Evolutionary conservation across 192 early-diverging fungal genomes (phyloP).

Genomic region (Dissophora globulifera): DNA sequence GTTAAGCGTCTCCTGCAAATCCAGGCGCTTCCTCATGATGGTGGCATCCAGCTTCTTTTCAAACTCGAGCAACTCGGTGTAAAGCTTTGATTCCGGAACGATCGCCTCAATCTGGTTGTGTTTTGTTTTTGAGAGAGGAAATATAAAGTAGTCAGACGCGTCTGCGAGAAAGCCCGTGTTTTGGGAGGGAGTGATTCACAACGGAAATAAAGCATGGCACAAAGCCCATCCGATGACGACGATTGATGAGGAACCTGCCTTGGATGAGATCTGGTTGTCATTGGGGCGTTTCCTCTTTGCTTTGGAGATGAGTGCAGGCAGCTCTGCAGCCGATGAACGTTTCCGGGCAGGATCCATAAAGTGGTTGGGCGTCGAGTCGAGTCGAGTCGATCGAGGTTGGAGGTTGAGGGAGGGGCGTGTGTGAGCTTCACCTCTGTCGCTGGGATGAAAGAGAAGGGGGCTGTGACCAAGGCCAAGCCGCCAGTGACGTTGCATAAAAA

Average conservation of each 20-base stretch:
- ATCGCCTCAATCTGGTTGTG: constrained; percentile 79
- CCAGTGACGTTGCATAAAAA: too few species aligned
- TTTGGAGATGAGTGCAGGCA: constrained; percentile 32
- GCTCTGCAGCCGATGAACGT: constrained; percentile 32
- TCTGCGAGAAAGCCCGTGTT: too few species aligned
- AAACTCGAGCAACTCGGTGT: constrained; percentile 85
- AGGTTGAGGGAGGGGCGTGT: too few species aligned
- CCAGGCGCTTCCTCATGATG: constrained; percentile 90
- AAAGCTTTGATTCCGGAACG: constrained; percentile 93
- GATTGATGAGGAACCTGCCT: constrained; percentile 20
- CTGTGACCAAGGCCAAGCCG: too few species aligned
- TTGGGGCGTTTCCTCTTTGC: constrained; percentile 53
- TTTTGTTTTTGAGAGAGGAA: not conserved
- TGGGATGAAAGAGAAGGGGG: too few species aligned
- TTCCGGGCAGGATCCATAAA: constrained; percentile 48
- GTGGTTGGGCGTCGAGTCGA: not conserved
- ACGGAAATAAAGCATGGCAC: too few species aligned
- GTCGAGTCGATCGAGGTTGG: not conserved
- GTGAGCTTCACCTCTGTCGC: too few species aligned
- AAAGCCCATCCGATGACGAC: not conserved
- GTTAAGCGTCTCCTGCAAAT: constrained; percentile 86
- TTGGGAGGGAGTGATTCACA: too few species aligned
- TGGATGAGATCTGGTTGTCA: constrained; percentile 53
- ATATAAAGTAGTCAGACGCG: not conserved
- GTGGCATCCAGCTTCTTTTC: constrained; percentile 91